These are phyloP conservation scores for Dryas integrifolia DNA, from an alignment of 331 rosid genomes.

Conservation along the genomic window DNA sequence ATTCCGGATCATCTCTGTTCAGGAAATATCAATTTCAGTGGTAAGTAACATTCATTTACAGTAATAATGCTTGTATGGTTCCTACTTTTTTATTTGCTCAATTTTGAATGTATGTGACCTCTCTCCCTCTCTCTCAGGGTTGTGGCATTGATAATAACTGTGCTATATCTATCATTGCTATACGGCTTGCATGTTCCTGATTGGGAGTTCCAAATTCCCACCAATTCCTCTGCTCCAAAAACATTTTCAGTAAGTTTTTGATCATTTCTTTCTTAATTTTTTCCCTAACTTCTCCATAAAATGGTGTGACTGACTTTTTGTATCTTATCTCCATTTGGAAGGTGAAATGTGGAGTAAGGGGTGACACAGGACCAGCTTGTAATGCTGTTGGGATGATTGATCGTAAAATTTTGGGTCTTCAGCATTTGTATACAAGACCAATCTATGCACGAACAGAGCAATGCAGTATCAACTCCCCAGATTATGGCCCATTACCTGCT, in stretches of 20 bases:
- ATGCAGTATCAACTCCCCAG: constrained; percentile 85
- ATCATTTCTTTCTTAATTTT: not conserved
- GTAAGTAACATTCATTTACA: constrained; percentile 37
- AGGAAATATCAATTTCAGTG: constrained; percentile 69
- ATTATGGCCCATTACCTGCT: constrained; percentile 77
- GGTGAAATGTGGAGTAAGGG: constrained; percentile 91
- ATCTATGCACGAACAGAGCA: constrained; percentile 72
- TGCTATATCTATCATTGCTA: constrained; percentile 50
- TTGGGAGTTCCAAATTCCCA: constrained; percentile 78
- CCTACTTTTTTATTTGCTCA: not conserved
- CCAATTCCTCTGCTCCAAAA: constrained; percentile 40
- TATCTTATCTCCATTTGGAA: constrained; percentile 21
- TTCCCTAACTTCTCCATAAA: not conserved
- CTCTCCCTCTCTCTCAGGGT: constrained; percentile 40
- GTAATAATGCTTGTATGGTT: not conserved
- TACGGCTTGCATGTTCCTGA: constrained; percentile 83
- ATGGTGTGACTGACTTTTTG: constrained; percentile 9
- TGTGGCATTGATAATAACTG: constrained; percentile 48
- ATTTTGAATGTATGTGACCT: not conserved
- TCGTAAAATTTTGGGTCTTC: constrained; percentile 69
- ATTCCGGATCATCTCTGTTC: constrained; percentile 56
- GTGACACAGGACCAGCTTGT: constrained; percentile 80
- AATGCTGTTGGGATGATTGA: constrained; percentile 90
- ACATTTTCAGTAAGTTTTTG: constrained; percentile 59
- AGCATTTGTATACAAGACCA: constrained; percentile 67